Evolutionary conservation across 306 rosid genomes (phyloP).

Genomic region (Delonix regia): DNA sequence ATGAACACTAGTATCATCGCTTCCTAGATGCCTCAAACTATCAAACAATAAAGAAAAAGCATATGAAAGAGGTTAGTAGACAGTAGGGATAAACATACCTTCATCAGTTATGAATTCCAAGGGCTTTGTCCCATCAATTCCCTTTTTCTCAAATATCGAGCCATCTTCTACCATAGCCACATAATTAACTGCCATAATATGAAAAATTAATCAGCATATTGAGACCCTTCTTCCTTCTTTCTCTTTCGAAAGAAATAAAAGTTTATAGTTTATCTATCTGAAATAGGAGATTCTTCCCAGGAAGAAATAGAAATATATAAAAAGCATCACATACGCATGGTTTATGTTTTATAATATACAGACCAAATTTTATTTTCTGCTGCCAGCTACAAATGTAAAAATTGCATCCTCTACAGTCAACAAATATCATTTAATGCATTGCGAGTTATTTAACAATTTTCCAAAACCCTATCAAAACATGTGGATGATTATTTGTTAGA

Average conservation of each 20-base stretch:
- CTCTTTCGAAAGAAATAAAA: not conserved
- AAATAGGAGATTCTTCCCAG: not conserved
- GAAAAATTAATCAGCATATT: slow-evolving; percentile 22
- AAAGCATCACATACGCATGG: not conserved
- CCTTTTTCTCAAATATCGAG: slow-evolving; percentile 66
- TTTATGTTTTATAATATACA: not conserved
- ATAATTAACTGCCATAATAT: slow-evolving; percentile 52
- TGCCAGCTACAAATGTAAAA: not conserved
- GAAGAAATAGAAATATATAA: not conserved
- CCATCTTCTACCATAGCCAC: slow-evolving; percentile 71
- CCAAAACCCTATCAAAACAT: not conserved
- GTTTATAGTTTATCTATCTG: not conserved
- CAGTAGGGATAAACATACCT: slow-evolving; percentile 46
- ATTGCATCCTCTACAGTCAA: not conserved
- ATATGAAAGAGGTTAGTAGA: not conserved
- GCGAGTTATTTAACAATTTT: not conserved
- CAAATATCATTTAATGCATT: not conserved
- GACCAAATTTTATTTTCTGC: not conserved
- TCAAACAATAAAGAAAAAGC: not conserved
- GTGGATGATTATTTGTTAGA: not conserved
- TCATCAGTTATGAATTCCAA: slow-evolving; percentile 68
- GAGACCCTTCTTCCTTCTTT: not conserved
- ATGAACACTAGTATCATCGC: slow-evolving; percentile 23
- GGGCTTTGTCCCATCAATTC: slow-evolving; percentile 55
- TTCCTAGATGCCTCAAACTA: slow-evolving; percentile 14